Evolutionary conservation across 768 basidiomycete genomes (phyloP).

Genomic region (Leccinum variicolor): DNA sequence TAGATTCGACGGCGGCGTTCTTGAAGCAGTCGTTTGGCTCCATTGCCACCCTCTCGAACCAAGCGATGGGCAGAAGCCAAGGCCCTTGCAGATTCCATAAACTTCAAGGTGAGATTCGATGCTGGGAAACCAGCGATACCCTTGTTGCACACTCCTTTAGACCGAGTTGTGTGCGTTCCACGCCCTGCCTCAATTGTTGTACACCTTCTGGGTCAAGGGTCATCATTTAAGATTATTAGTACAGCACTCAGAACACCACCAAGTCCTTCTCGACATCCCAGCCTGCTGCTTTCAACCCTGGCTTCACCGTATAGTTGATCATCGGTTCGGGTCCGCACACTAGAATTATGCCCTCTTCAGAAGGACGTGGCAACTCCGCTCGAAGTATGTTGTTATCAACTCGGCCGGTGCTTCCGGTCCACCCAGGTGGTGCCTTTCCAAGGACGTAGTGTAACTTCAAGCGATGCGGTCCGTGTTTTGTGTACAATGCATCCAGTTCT

Average conservation of each 20-base stretch:
- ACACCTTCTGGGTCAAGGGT: background rate
- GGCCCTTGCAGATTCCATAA: constrained; percentile 91
- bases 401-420: constrained; percentile 41
- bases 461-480: constrained; percentile 26
- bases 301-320: constrained; percentile 31
- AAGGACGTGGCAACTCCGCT: constrained; percentile 39
- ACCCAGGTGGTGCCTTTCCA: constrained; percentile 29
- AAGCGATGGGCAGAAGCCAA: constrained; percentile 99
- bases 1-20: too few relatives aligned
- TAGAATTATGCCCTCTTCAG: constrained; percentile 38
- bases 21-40: constrained; percentile 95
- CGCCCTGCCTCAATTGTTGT: background rate
- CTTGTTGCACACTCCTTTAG: too few relatives aligned
- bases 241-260: constrained; percentile 34
- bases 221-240: background rate
- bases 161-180: too few relatives aligned
- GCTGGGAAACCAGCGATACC: background rate
- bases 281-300: constrained; percentile 31
- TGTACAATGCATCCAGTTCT: constrained; percentile 43
- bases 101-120: constrained; percentile 63
- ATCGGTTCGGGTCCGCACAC: constrained; percentile 50
- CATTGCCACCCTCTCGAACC: constrained; percentile 80
- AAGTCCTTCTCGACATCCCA: constrained; percentile 34
- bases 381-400: constrained; percentile 38
- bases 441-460: constrained; percentile 46